Percentiles rank a stretch among this genome's conserved stretches.
Evolutionary conservation across 805 yeast genomes (phyloP).

Genomic region (Nakazawaea populi): DNA sequence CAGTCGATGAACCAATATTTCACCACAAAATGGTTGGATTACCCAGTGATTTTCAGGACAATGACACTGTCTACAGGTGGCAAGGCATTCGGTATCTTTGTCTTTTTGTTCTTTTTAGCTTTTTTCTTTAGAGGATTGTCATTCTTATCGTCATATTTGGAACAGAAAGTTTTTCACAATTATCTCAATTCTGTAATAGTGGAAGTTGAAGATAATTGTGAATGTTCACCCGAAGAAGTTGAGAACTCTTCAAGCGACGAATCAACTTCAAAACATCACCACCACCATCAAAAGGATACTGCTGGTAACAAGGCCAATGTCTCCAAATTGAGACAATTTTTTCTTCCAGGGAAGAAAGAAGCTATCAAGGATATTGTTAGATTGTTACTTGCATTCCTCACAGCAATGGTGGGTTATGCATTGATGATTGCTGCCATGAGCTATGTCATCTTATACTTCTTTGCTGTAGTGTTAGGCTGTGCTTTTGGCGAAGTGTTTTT

Average conservation of each 20-base stretch:
- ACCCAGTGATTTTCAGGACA: slow-evolving; percentile 58
- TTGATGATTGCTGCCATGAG: slow-evolving; percentile 80
- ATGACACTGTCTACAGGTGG: slow-evolving; percentile 50
- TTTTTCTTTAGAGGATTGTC: slow-evolving; percentile 55
- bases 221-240: slow-evolving; percentile 26
- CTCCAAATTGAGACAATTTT: slow-evolving; percentile 20
- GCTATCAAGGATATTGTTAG: slow-evolving; percentile 50
- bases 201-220: slow-evolving; percentile 26
- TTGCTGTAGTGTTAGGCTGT: slow-evolving; percentile 66
- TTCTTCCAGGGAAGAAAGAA: slow-evolving; percentile 28
- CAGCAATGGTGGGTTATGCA: slow-evolving; percentile 64
- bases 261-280: background rate
- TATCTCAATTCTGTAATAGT: slow-evolving; percentile 20
- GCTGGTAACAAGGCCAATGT: background rate
- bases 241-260: background rate
- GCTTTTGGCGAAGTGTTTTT: slow-evolving; percentile 67
- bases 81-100: slow-evolving; percentile 69
- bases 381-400: slow-evolving; percentile 46
- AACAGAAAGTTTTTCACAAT: slow-evolving; percentile 58
- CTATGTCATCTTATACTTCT: slow-evolving; percentile 59
- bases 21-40: slow-evolving; percentile 40
- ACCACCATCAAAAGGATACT: no score
- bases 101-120: slow-evolving; percentile 51
- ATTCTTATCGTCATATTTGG: slow-evolving; percentile 57
- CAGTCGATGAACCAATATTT: slow-evolving; percentile 50